These are phyloP conservation scores for Ophiostoma sp. DNA, from an alignment of 2,329 filamentous ascomycete genomes.

Conservation along the genomic window DNA sequence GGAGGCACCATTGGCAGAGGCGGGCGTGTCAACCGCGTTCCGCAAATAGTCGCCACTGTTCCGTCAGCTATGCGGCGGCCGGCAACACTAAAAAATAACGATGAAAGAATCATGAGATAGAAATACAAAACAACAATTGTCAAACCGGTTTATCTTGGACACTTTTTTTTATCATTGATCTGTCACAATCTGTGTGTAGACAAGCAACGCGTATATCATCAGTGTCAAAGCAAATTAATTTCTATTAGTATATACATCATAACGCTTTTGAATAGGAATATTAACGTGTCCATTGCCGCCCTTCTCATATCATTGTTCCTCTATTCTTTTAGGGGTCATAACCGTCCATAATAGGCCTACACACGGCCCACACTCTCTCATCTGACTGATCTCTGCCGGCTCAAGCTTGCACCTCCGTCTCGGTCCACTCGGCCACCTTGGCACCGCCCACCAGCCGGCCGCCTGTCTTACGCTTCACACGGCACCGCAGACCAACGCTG, in stretches of 20 bases:
- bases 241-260: conserved; percentile 10
- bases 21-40: neutral
- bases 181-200: too few relatives aligned
- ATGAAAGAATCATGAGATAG: too few relatives aligned
- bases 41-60: conserved; percentile 4
- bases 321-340: neutral
- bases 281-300: neutral
- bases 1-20: neutral
- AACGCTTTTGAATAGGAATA: neutral
- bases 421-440: conserved; percentile 60
- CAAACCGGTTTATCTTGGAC: too few relatives aligned
- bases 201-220: neutral
- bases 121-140: too few relatives aligned
- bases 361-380: neutral
- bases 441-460: conserved; percentile 59
- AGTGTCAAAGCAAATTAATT: neutral
- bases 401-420: conserved; percentile 64
- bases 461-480: conserved; percentile 88
- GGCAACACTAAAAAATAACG: neutral
- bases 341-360: neutral
- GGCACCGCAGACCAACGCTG: conserved; percentile 83
- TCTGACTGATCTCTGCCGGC: neutral
- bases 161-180: too few relatives aligned
- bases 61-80: conserved; percentile 13
- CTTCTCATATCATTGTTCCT: neutral